Evolutionary conservation across 129 eudicot genomes (phyloP), one percentile per base, ranked within the genome.

Genomic region (Pulicaria dysenterica): DNA sequence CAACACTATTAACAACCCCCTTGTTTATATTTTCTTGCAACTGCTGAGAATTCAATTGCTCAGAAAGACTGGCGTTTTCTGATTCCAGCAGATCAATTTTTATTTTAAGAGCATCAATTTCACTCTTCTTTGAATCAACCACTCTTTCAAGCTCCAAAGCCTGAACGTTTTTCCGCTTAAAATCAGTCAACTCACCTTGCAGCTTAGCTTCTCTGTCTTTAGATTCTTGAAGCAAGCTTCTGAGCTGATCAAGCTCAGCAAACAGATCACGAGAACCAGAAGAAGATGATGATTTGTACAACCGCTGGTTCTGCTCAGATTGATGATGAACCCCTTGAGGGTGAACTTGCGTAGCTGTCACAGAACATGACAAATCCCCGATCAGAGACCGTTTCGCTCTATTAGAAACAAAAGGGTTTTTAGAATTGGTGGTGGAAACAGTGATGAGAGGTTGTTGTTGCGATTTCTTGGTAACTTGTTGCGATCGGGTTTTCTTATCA

Each of bases 191-290:
- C 81, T 91, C 90, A 37, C 80, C 87, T 67, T 85, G 96, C 82
- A 91, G 61, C 12, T 86, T 83, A 12, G 80, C 63, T 81, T 91
- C 97, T 86, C 92, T 84, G 5, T 84, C 95, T 77, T 91, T 91
- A 10, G 97, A 91, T 56, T 86, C 97, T 70, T 88, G 95, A 40
- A 91, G 85, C 86, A 84, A 79, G 64, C 80, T 84, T 86, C 97
- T 84, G 73, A 91, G 75, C 61, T 88, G 89, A 75, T 91, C 97
- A 24, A 91, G 67, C 81, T 91, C 97, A 17, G 80, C 82, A 50
- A 85, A 88, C 79, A 91, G 71, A 84, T 91, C 97, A 0, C 86
- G 83, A 67, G 96, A 85, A 31, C 88, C 93, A 0, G 78, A 74
- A 65, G 86, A 51, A 67, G 80, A 76, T 6, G 61, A 47, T 0